Conservation (phyloP, 2,329 filamentous ascomycete species). For the Botrytis tulipae region DNA sequence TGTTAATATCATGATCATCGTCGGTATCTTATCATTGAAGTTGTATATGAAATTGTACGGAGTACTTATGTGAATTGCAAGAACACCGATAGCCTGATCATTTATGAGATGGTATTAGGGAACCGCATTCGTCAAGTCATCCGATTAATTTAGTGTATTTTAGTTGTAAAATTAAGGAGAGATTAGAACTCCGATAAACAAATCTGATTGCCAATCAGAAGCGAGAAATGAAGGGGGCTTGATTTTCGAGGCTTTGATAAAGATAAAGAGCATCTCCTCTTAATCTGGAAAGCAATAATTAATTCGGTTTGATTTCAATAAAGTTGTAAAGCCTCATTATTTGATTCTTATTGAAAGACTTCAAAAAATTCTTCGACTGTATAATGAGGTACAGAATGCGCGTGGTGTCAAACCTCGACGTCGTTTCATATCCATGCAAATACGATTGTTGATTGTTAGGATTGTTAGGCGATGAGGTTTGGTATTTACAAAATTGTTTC, state of each 20-base stretch:
- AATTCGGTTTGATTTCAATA: not conserved
- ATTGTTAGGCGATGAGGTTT: constrained; percentile 3
- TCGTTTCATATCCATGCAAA: not conserved
- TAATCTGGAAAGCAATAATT: not conserved
- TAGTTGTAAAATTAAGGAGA: not conserved
- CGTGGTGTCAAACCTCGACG: not conserved
- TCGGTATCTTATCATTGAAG: constrained; percentile 1
- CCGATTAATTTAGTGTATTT: not conserved
- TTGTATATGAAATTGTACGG: not conserved
- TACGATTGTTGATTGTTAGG: not conserved
- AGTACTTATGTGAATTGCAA: not conserved
- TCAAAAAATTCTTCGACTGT: not conserved
- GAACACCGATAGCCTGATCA: not conserved
- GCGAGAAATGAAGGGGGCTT: constrained; percentile 8
- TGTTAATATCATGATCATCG: not conserved
- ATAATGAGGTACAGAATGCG: not conserved
- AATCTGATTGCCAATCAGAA: not conserved
- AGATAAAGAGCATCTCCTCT: not conserved
- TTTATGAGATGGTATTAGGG: not conserved
- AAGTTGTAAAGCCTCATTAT: not conserved
- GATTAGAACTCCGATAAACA: not conserved
- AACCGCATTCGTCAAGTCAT: not conserved
- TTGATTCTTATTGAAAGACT: not conserved
- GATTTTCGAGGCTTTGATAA: not conserved
- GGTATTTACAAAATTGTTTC: not conserved